These are phyloP conservation scores for Hibiscus mutabilis DNA, from an alignment of 345 rosid species.

Conservation along the genomic window DNA sequence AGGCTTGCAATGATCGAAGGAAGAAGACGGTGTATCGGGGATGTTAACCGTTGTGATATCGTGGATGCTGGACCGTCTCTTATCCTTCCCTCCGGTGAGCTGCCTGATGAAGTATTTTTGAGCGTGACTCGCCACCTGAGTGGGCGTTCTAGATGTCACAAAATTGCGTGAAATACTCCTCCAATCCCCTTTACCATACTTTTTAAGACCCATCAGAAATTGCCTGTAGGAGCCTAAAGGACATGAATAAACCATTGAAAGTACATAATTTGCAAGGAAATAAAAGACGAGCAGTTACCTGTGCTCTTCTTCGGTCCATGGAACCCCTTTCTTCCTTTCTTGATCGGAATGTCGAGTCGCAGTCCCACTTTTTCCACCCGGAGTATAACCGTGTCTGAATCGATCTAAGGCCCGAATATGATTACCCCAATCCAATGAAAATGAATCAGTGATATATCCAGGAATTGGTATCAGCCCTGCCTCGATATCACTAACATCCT, in stretches of 20 bases:
- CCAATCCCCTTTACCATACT: conserved; percentile 98
- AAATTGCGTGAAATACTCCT: conserved; percentile 85
- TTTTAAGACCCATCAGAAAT: conserved; percentile 84
- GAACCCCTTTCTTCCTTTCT: conserved; percentile 96
- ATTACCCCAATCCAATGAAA: conserved; percentile 73
- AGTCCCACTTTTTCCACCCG: conserved; percentile 60
- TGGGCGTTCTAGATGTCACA: conserved; percentile 82
- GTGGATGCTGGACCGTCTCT: conserved; percentile 92
- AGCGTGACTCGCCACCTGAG: conserved; percentile 99
- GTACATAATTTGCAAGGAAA: too few relatives aligned
- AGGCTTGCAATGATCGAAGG: conserved; percentile 23
- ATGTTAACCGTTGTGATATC: conserved; percentile 84
- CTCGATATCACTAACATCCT: conserved; percentile 90
- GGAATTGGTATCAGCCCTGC: conserved; percentile 87
- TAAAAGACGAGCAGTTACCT: conserved; percentile 38
- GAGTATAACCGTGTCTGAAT: conserved; percentile 36
- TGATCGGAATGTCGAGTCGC: conserved; percentile 56
- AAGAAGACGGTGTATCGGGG: conserved; percentile 41
- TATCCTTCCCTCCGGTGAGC: conserved; percentile 90
- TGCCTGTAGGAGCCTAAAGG: conserved; percentile 43
- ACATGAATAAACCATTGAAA: neutral
- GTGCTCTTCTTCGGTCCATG: conserved; percentile 99
- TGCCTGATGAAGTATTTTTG: conserved; percentile 93
- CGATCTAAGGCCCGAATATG: conserved; percentile 32
- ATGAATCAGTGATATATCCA: conserved; percentile 59